Base-by-base conservation (phyloP, 345 rosid genomes). In the Corchorus capsularis region DNA sequence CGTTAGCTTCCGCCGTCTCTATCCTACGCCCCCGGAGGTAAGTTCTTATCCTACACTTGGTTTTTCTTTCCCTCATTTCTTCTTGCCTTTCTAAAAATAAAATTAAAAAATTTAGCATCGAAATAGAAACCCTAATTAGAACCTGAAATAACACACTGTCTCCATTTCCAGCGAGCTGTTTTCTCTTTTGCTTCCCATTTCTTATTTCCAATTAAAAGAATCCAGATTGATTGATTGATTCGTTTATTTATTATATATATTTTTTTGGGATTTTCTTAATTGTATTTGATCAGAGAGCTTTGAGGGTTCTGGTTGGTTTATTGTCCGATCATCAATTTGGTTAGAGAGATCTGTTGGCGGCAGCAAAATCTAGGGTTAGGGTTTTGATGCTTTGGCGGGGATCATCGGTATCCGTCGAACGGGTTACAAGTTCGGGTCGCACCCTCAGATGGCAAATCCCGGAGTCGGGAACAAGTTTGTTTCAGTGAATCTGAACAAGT, bases 401-500 rank as follows among this genome's bases (percentile, higher is more conserved):
- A 84, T 91, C 83, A 35, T 35, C 32, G 27, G 47, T 17, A 50
- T 69, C 61, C 73, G 57, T 52, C 16, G 17, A 34, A 34, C 45
- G 61, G 73, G 47, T 35, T 52, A 69, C n/a, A 83, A 83, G 71
- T 61, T 78, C 63, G 57, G 82, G 82, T 83, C 64, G 84, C 89
- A 86, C 68, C 83, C 81, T 79, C 86, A 86, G 80, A 93, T 93
- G 99, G 96, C 96, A 83, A 92, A 96, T 90, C 93, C 89, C 20
- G 98, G 94, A 50, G 93, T 72, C 19, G 97, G 98, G 78, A 85
- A 76, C 82, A 95, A 89, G 84, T 96, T 88, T 75, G 85, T 85
- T 69, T 87, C 98, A 64, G 98, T 91, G 80, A 94, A 94, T 85
- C 85, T 91, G 80, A 96, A 91, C 83, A 92, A 92, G 83, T 91